phyloP scores from a whole-genome alignment of 495 filamentous ascomycete genomes.

The Thermochaetoides thermophila region DNA sequence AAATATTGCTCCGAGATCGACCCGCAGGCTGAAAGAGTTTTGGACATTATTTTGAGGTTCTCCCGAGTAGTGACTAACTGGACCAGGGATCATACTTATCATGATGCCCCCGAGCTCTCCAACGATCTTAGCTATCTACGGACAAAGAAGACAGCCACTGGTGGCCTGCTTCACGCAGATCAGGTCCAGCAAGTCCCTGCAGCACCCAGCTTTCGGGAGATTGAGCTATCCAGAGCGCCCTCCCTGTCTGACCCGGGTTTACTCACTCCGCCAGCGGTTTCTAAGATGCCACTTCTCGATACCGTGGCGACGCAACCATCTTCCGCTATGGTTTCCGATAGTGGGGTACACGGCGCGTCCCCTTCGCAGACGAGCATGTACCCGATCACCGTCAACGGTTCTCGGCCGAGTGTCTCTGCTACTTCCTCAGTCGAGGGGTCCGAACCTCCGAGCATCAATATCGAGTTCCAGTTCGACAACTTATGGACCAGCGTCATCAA shows the following conservation, averaged over 20 bases:
- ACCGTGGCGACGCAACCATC: conserved; percentile 7
- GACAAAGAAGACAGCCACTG: conserved; percentile 2
- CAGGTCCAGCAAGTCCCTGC: neutral
- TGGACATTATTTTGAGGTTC: conserved; percentile 50
- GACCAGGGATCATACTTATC: conserved; percentile 28
- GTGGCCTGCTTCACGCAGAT: neutral
- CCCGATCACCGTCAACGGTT: conserved; percentile 1
- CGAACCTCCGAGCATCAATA: conserved; percentile 20
- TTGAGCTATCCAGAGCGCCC: too few relatives aligned
- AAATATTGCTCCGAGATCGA: conserved; percentile 46
- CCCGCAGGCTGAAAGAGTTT: conserved; percentile 47
- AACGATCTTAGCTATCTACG: conserved; percentile 21
- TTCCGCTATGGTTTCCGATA: neutral
- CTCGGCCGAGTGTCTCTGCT: conserved; percentile 7
- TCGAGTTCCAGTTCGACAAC: conserved; percentile 41
- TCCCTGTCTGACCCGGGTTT: conserved; percentile 11
- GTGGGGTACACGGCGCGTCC: conserved; percentile 11
- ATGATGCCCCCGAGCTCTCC: conserved; percentile 25
- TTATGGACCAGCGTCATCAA: conserved; percentile 36
- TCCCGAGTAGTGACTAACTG: conserved; percentile 33
- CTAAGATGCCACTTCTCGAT: conserved; percentile 9
- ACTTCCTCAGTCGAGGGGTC: conserved; percentile 7
- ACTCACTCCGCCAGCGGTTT: conserved; percentile 8
- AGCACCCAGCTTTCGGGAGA: too few relatives aligned
- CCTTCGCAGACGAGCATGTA: conserved; percentile 1